Evolutionary conservation across 441 rosid species (phyloP).

Genomic region (Adansonia grandidieri): DNA sequence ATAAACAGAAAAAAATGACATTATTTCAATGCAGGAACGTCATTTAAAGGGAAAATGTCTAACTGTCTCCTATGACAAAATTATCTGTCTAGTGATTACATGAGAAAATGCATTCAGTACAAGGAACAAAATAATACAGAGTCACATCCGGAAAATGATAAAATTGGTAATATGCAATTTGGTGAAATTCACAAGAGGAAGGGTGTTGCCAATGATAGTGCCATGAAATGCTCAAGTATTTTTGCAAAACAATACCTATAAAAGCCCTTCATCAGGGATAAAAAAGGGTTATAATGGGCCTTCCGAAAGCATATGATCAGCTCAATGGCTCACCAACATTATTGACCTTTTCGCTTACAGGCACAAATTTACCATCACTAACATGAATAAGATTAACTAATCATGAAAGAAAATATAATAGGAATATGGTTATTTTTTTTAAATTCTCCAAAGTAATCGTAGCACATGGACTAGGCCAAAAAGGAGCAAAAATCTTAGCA

Average conservation of each 20-base stretch:
- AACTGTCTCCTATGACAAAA: neutral
- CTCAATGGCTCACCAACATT: too few relatives aligned
- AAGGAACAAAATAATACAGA: neutral
- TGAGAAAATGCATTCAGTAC: neutral
- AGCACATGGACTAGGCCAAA: neutral
- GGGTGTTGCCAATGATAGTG: neutral
- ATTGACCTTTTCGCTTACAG: neutral
- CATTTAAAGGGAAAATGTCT: neutral
- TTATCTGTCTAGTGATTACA: neutral
- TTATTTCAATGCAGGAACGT: neutral
- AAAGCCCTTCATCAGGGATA: too few relatives aligned
- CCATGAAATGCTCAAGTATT: neutral
- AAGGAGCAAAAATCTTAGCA: neutral
- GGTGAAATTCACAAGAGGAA: neutral
- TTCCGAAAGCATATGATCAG: neutral
- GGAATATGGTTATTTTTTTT: neutral
- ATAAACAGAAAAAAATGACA: too few relatives aligned
- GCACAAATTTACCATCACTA: neutral
- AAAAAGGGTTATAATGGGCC: neutral
- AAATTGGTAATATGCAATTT: neutral
- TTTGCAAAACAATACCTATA: neutral
- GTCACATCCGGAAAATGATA: neutral
- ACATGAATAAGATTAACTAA: neutral
- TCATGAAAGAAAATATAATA: neutral
- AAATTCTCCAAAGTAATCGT: neutral